Evolutionary conservation across 495 filamentous ascomycete species (phyloP).

Genomic region (Aspergillus saccharolyticus): DNA sequence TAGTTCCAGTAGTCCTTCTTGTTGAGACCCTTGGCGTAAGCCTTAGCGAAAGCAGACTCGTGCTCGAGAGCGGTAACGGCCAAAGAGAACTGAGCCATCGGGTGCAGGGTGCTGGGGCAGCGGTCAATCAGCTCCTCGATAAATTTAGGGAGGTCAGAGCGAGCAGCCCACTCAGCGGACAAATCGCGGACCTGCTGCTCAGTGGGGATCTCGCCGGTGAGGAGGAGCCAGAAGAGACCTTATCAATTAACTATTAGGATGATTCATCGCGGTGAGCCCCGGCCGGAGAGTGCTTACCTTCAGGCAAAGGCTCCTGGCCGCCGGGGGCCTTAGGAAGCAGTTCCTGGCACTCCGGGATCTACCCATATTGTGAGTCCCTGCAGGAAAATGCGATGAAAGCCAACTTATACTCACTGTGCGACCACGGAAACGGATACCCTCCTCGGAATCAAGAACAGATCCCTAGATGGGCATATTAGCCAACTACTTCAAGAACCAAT

Average conservation of each 20-base stretch:
- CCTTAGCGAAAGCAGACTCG: slow-evolving; percentile 94
- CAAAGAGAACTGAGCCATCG: slow-evolving; percentile 98
- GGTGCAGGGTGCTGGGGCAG: slow-evolving; percentile 96
- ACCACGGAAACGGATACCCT: slow-evolving; percentile 98
- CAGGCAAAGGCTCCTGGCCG: slow-evolving; percentile 91
- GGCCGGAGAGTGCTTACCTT: slow-evolving; percentile 43
- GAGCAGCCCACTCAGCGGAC: slow-evolving; percentile 97
- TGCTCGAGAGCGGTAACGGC: slow-evolving; percentile 97
- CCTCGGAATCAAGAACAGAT: slow-evolving; percentile 95
- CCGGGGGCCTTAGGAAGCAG: slow-evolving; percentile 93
- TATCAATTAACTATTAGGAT: not conserved
- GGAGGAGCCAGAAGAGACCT: slow-evolving; percentile 96
- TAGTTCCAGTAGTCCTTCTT: slow-evolving; percentile 99
- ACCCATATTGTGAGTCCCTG: slow-evolving; percentile 20
- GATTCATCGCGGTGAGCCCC: not conserved
- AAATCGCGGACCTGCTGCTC: slow-evolving; percentile 97
- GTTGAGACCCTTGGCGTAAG: slow-evolving; percentile 96
- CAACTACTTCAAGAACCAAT: not conserved
- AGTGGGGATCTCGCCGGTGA: slow-evolving; percentile 93
- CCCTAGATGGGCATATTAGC: slow-evolving; percentile 47
- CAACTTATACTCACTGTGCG: slow-evolving; percentile 61
- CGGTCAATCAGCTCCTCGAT: slow-evolving; percentile 98
- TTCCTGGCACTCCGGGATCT: slow-evolving; percentile 97
- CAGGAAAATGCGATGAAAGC: not conserved
- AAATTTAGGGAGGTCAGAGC: slow-evolving; percentile 92